phyloP scores from a whole-genome alignment of 805 yeast species.

The Nakazawaea sp. region DNA sequence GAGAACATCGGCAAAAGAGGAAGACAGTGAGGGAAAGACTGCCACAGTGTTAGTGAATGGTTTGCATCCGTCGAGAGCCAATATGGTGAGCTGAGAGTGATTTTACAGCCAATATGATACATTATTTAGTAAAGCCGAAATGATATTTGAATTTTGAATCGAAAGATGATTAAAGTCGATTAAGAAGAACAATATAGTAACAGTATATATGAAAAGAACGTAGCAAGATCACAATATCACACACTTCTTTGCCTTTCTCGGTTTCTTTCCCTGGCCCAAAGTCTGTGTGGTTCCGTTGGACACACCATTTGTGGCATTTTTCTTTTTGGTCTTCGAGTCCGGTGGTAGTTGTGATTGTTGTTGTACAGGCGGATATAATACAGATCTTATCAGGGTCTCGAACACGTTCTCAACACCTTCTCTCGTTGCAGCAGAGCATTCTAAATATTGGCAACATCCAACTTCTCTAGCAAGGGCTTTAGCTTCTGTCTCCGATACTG shows the following conservation, averaged over 20 bases:
- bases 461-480: slow-evolving; percentile 58
- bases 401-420: slow-evolving; percentile 80
- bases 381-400: slow-evolving; percentile 73
- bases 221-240: slow-evolving; percentile 28
- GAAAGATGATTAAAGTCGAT: too few species aligned
- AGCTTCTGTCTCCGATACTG: slow-evolving; percentile 60
- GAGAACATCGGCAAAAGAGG: slow-evolving; percentile 21
- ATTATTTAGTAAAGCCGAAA: too few species aligned
- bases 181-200: too few species aligned
- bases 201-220: too few species aligned
- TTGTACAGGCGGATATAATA: slow-evolving; percentile 45
- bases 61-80: slow-evolving; percentile 67
- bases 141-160: too few species aligned
- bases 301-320: not conserved
- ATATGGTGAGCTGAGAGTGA: not conserved
- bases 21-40: slow-evolving; percentile 6
- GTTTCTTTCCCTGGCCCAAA: slow-evolving; percentile 12
- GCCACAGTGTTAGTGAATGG: slow-evolving; percentile 18
- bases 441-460: slow-evolving; percentile 69
- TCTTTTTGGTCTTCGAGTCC: not conserved
- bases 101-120: not conserved
- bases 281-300: not conserved
- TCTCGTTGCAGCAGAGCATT: slow-evolving; percentile 89
- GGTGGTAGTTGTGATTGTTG: too few species aligned
- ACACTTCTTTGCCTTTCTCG: slow-evolving; percentile 44